Evolutionary conservation across 345 rosid species (phyloP).

Genomic region (Eucalyptus globulus): DNA sequence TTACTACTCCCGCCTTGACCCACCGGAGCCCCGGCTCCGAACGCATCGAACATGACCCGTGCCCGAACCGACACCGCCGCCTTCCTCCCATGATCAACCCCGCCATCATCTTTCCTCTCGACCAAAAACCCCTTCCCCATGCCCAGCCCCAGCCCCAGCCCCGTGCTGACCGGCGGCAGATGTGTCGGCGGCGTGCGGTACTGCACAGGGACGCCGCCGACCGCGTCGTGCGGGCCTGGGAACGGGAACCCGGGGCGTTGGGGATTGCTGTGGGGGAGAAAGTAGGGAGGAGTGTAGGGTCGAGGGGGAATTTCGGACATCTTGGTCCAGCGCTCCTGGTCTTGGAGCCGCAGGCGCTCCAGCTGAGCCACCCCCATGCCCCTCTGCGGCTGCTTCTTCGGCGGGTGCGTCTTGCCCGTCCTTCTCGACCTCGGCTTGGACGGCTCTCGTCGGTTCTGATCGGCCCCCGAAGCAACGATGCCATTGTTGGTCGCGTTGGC

Average conservation of each 20-base stretch:
- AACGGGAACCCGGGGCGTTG: neutral
- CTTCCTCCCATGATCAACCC: neutral
- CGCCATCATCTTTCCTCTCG: slow-evolving; percentile 5
- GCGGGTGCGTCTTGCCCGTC: slow-evolving; percentile 6
- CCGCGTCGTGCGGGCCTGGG: neutral
- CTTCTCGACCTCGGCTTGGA: neutral
- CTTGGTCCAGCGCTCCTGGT: slow-evolving; percentile 31
- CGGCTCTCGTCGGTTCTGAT: neutral
- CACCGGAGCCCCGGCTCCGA: slow-evolving; percentile 1
- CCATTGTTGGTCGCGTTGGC: neutral
- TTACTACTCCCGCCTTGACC: neutral
- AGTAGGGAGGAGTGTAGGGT: neutral
- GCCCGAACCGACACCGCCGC: neutral
- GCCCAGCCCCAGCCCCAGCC: neutral
- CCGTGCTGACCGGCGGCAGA: neutral
- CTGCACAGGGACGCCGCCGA: slow-evolving; percentile 11
- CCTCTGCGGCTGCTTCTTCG: slow-evolving; percentile 42
- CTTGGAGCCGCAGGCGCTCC: slow-evolving; percentile 33
- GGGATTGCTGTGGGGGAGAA: neutral
- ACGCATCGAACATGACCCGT: slow-evolving; percentile 5
- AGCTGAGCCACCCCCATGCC: slow-evolving; percentile 86
- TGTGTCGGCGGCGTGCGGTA: slow-evolving; percentile 1
- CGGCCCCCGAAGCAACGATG: slow-evolving; percentile 9
- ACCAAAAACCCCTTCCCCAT: slow-evolving; percentile 1
- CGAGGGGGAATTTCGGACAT: slow-evolving; percentile 3